A percentile compares a stretch with the other conserved stretches of the same genome.
Conservation (phyloP, 1,284 basidiomycete species). For the Rhodotorula sp. region DNA sequence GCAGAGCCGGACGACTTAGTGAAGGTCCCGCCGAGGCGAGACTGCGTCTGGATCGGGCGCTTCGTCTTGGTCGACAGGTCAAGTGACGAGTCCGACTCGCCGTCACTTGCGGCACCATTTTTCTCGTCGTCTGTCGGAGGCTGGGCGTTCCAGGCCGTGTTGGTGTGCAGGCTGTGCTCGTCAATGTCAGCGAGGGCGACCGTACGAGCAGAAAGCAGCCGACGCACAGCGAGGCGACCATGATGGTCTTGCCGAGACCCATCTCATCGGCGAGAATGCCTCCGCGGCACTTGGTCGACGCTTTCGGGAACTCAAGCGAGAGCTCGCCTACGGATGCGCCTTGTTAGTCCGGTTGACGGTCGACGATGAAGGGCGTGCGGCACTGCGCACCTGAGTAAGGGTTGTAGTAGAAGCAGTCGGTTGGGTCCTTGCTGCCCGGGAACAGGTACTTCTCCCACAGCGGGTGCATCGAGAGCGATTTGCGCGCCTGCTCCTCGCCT, state of each 20-base stretch:
- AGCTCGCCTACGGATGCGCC: slow-evolving; percentile 71
- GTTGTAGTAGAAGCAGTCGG: slow-evolving; percentile 68
- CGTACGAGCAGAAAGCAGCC: background rate
- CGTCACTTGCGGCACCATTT: slow-evolving; percentile 21
- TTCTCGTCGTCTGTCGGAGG: slow-evolving; percentile 35
- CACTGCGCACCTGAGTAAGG: slow-evolving; percentile 36
- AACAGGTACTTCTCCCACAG: slow-evolving; percentile 76
- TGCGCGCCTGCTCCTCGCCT: slow-evolving; percentile 67
- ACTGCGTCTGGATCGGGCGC: background rate
- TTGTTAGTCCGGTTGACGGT: background rate
- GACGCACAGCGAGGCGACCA: slow-evolving; percentile 73
- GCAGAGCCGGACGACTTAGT: slow-evolving; percentile 21
- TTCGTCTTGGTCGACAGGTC: background rate
- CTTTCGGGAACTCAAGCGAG: slow-evolving; percentile 79
- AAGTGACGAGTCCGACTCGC: background rate
- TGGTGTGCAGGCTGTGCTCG: slow-evolving; percentile 30
- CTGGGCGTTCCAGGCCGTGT: slow-evolving; percentile 21
- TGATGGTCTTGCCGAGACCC: slow-evolving; percentile 98
- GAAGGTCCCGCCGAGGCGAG: slow-evolving; percentile 8
- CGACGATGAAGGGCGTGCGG: too few relatives aligned
- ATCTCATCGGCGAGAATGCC: slow-evolving; percentile 74
- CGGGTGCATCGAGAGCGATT: slow-evolving; percentile 77
- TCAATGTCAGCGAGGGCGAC: background rate
- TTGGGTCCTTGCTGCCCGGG: slow-evolving; percentile 30
- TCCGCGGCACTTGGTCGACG: slow-evolving; percentile 75